Evolutionary conservation across 768 basidiomycete genomes (phyloP).

Genomic region (Piloderma croceum): DNA sequence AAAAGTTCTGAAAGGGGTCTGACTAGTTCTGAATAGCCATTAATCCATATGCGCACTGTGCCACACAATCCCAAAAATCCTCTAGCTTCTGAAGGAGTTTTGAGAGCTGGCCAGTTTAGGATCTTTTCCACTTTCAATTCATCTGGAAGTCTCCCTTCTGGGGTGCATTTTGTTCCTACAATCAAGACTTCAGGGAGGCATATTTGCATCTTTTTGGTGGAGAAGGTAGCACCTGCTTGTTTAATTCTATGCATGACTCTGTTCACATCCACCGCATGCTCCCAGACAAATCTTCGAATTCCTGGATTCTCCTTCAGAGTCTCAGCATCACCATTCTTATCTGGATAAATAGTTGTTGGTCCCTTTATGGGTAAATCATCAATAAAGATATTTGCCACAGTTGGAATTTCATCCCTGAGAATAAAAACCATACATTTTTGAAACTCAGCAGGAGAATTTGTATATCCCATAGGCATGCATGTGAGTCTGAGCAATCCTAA

Average conservation of each 20-base stretch:
- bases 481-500: slow-evolving; percentile 12
- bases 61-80: slow-evolving; percentile 29
- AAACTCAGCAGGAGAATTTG: slow-evolving; percentile 32
- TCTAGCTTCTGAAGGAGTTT: slow-evolving; percentile 16
- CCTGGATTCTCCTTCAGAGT: slow-evolving; percentile 31
- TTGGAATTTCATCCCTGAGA: slow-evolving; percentile 34
- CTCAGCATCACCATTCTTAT: slow-evolving; percentile 25
- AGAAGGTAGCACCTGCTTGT: slow-evolving; percentile 33
- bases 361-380: slow-evolving; percentile 35
- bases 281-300: slow-evolving; percentile 35
- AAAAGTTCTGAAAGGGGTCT: slow-evolving; percentile 19
- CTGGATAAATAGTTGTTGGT: slow-evolving; percentile 25
- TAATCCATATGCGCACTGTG: slow-evolving; percentile 25
- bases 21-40: slow-evolving; percentile 20
- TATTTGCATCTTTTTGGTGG: slow-evolving; percentile 29
- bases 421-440: slow-evolving; percentile 35
- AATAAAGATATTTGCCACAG: slow-evolving; percentile 31
- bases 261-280: slow-evolving; percentile 33
- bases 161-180: slow-evolving; percentile 35
- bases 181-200: slow-evolving; percentile 23
- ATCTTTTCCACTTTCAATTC: slow-evolving; percentile 18
- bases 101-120: slow-evolving; percentile 19
- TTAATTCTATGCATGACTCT: slow-evolving; percentile 32
- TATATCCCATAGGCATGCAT: slow-evolving; percentile 23
- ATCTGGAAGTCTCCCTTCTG: slow-evolving; percentile 26